Conservation (phyloP, 1,139 yeast genomes). For the Saccharomyces hybrid region DNA sequence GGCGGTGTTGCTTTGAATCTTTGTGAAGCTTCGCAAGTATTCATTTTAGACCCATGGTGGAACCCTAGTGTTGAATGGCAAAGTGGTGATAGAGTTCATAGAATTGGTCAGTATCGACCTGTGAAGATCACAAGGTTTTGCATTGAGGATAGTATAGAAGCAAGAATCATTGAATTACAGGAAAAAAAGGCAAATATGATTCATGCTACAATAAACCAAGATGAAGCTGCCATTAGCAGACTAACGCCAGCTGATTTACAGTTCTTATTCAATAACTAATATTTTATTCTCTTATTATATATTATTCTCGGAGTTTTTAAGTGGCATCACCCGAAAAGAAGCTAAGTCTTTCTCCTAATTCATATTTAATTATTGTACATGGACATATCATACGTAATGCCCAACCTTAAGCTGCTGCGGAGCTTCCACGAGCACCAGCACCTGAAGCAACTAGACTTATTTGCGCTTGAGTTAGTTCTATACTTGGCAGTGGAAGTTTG, state of each 20-base stretch:
- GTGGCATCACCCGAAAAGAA: neutral
- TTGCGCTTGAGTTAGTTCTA: slow-evolving; percentile 50
- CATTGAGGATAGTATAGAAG: slow-evolving; percentile 93
- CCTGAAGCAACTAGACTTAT: slow-evolving; percentile 61
- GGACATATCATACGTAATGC: neutral
- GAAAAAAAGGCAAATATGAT: slow-evolving; percentile 98
- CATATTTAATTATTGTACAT: slow-evolving; percentile 34
- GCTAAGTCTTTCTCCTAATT: neutral
- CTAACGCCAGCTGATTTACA: slow-evolving; percentile 91
- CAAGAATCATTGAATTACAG: slow-evolving; percentile 88
- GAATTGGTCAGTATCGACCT: slow-evolving; percentile 93
- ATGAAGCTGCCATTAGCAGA: slow-evolving; percentile 79
- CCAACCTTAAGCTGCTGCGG: slow-evolving; percentile 17
- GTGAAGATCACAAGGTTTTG: slow-evolving; percentile 89
- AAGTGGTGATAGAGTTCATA: slow-evolving; percentile 94
- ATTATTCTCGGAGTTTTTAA: neutral
- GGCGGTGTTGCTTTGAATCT: slow-evolving; percentile 97
- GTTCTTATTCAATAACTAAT: slow-evolving; percentile 71
- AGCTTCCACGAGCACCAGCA: slow-evolving; percentile 75
- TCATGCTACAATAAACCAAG: slow-evolving; percentile 87
- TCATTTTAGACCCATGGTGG: slow-evolving; percentile 98
- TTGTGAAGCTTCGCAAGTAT: slow-evolving; percentile 95
- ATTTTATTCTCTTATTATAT: neutral
- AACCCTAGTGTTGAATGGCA: slow-evolving; percentile 98
- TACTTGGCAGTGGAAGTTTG: slow-evolving; percentile 45